Evolutionary conservation across 2,329 filamentous ascomycete genomes (phyloP).

Genomic region (Aspergillus candidus): DNA sequence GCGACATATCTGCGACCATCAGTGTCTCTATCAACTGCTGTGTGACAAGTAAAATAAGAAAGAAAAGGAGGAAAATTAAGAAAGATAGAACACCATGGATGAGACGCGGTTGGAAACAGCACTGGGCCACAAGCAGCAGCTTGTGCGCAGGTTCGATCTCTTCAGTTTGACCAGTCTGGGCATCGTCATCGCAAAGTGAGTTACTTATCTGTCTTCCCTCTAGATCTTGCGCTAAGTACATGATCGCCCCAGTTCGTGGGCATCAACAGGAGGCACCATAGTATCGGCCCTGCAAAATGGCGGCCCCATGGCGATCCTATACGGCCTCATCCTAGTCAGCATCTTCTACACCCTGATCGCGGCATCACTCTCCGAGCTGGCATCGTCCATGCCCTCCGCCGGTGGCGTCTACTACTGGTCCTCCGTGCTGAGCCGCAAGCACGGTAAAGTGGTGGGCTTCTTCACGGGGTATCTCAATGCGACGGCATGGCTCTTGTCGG

Average conservation of each 20-base stretch:
- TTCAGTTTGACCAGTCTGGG: slow-evolving; percentile 52
- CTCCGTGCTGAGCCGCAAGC: slow-evolving; percentile 44
- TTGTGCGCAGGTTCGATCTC: slow-evolving; percentile 54
- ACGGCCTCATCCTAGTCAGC: slow-evolving; percentile 46
- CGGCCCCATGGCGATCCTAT: slow-evolving; percentile 54
- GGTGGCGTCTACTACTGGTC: slow-evolving; percentile 54
- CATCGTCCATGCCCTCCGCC: slow-evolving; percentile 52
- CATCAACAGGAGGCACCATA: slow-evolving; percentile 52
- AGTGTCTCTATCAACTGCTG: no score
- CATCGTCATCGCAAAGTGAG: slow-evolving; percentile 45
- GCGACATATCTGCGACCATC: no score
- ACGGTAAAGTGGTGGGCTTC: slow-evolving; percentile 41
- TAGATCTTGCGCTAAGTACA: slow-evolving; percentile 1
- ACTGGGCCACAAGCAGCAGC: slow-evolving; percentile 53
- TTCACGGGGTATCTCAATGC: slow-evolving; percentile 34
- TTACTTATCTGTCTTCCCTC: neutral
- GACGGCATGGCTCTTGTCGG: slow-evolving; percentile 28
- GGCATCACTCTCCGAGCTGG: slow-evolving; percentile 51
- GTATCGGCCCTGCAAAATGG: slow-evolving; percentile 53
- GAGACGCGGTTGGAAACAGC: slow-evolving; percentile 22
- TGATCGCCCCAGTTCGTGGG: slow-evolving; percentile 50
- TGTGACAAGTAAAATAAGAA: no score
- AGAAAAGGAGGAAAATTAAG: no score
- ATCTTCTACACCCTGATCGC: slow-evolving; percentile 51
- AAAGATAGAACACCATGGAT: slow-evolving; percentile 11